Evolutionary conservation across 2,329 filamentous ascomycete genomes (phyloP).

Genomic region (Talaromyces pinophilus): DNA sequence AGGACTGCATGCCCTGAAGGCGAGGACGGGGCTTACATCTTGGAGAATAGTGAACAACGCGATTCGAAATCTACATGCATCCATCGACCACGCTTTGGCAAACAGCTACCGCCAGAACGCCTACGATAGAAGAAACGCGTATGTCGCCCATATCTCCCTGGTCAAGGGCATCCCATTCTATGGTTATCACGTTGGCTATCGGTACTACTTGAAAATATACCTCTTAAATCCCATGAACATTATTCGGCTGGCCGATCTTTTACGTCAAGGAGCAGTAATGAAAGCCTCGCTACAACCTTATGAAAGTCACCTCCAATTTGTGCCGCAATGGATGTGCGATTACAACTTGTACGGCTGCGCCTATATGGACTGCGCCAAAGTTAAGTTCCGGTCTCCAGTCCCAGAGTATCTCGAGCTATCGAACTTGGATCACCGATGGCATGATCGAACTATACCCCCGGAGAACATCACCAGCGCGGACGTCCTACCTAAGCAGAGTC

Average conservation of each 20-base stretch:
- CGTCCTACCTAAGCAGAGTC: constrained; percentile 73
- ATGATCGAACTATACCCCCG: constrained; percentile 68
- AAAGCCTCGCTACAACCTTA: constrained; percentile 84
- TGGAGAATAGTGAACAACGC: constrained; percentile 65
- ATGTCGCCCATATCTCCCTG: constrained; percentile 85
- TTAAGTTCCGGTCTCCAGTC: constrained; percentile 73
- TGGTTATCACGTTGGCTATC: constrained; percentile 90
- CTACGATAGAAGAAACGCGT: constrained; percentile 67
- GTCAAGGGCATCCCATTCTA: constrained; percentile 96
- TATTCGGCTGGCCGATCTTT: constrained; percentile 80
- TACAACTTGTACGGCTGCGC: constrained; percentile 96
- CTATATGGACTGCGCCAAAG: constrained; percentile 73
- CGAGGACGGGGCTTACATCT: not conserved
- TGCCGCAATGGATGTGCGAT: constrained; percentile 97
- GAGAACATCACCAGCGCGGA: constrained; percentile 63
- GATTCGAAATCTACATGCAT: constrained; percentile 75
- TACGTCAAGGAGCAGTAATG: constrained; percentile 86
- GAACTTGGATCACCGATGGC: constrained; percentile 70
- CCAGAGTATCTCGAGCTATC: constrained; percentile 68
- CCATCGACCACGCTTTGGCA: constrained; percentile 87
- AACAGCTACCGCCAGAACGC: constrained; percentile 79
- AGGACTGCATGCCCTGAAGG: constrained; percentile 36
- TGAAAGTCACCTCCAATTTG: constrained; percentile 88
- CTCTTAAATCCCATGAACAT: constrained; percentile 84
- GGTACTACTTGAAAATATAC: constrained; percentile 91